A percentile compares a stretch with the other conserved stretches of the same genome.
These are phyloP conservation scores for Fragaria ananassa DNA, from an alignment of 306 rosid genomes.

Conservation along the genomic window DNA sequence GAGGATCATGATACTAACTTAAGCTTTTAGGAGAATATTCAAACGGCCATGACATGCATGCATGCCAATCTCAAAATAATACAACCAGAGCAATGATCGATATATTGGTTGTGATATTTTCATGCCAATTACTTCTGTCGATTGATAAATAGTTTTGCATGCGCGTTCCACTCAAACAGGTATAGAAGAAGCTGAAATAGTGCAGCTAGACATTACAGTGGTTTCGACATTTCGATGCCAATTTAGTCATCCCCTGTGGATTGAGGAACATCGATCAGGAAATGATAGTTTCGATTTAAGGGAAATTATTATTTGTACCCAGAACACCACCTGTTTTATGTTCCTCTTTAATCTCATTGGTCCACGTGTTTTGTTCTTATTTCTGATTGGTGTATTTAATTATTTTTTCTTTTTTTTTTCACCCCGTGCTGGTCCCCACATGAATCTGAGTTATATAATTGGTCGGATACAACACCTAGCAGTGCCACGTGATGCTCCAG, in stretches of 20 bases:
- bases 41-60: not conserved
- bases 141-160: not conserved
- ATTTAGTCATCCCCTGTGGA: not conserved
- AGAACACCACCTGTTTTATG: too few relatives aligned
- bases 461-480: too few relatives aligned
- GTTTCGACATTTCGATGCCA: not conserved
- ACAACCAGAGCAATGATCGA: not conserved
- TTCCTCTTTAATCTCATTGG: too few relatives aligned
- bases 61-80: not conserved
- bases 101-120: slow-evolving; percentile 5
- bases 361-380: too few relatives aligned
- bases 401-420: too few relatives aligned
- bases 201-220: not conserved
- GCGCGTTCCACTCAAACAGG: not conserved
- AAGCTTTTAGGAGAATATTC: not conserved
- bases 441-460: too few relatives aligned
- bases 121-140: slow-evolving; percentile 1
- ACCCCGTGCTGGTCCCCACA: too few relatives aligned
- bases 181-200: not conserved
- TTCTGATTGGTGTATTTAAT: too few relatives aligned
- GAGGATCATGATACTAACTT: not conserved
- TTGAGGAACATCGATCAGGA: not conserved
- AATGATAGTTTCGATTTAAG: slow-evolving; percentile 7
- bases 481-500: too few relatives aligned
- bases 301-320: too few relatives aligned